A percentile compares a stretch with the other conserved stretches of the same genome.
Evolutionary conservation across 352 stramenopile genomes (phyloP).

Genomic region (Phytophthora pluvialis): DNA sequence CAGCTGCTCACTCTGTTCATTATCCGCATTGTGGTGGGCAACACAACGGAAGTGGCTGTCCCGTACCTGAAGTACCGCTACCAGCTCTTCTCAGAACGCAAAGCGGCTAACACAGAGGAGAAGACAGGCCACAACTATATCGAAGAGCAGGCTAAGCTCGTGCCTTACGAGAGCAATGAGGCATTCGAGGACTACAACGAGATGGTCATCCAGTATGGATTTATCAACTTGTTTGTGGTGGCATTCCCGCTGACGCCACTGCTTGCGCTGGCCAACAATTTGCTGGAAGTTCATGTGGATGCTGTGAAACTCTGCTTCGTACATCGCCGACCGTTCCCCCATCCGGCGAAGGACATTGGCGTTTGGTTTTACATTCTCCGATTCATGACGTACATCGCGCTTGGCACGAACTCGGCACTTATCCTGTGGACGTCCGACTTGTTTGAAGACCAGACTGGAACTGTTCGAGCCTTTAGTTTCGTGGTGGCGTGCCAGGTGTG

Average conservation of each 20-base stretch:
- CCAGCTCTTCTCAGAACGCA: conserved; percentile 61
- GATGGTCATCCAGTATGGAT: conserved; percentile 95
- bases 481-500: conserved; percentile 78
- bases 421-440: conserved; percentile 87
- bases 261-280: conserved; percentile 91
- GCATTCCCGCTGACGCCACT: conserved; percentile 94
- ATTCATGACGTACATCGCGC: conserved; percentile 81
- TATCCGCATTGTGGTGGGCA: conserved; percentile 93
- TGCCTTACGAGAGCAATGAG: conserved; percentile 84
- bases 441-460: conserved; percentile 52
- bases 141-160: conserved; percentile 83
- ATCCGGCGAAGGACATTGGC: conserved; percentile 88
- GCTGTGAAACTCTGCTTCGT: conserved; percentile 85
- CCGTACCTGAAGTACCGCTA: conserved; percentile 84
- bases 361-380: conserved; percentile 92
- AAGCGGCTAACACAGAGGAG: conserved; percentile 30
- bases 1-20: conserved; percentile 93
- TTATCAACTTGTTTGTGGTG: conserved; percentile 94
- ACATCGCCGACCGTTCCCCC: conserved; percentile 79
- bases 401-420: conserved; percentile 81
- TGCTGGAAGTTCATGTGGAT: conserved; percentile 92
- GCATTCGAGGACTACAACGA: conserved; percentile 92
- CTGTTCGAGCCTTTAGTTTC: conserved; percentile 68
- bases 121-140: conserved; percentile 77
- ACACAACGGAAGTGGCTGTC: conserved; percentile 89